Evolutionary conservation across 2,329 filamentous ascomycete genomes (phyloP).

Genomic region (Aureobasidium sp.): DNA sequence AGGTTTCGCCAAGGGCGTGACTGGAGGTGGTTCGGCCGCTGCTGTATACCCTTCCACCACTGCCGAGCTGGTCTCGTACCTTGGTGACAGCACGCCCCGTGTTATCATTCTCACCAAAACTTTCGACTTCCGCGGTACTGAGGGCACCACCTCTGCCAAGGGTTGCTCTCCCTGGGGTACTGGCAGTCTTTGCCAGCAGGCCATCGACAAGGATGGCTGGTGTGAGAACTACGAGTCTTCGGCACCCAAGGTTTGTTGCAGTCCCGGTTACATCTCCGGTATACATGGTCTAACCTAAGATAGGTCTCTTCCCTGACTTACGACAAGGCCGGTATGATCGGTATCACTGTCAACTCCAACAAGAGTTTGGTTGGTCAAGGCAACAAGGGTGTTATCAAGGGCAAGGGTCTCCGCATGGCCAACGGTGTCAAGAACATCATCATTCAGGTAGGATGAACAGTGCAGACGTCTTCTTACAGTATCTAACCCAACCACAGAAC

Average conservation of each 20-base stretch:
- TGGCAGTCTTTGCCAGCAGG: constrained; percentile 45
- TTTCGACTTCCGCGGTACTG: constrained; percentile 48
- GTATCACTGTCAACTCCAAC: constrained; percentile 31
- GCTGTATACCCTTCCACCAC: constrained; percentile 49
- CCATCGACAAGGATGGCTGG: constrained; percentile 53
- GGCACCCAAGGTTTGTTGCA: constrained; percentile 17
- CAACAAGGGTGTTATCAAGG: constrained; percentile 31
- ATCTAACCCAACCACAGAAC: constrained; percentile 22
- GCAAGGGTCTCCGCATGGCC: constrained; percentile 33
- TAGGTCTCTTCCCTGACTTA: constrained; percentile 22
- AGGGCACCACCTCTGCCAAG: constrained; percentile 44
- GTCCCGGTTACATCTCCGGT: too few relatives aligned
- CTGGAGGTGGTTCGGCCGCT: constrained; percentile 50
- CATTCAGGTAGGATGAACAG: constrained; percentile 18
- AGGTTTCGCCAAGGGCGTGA: constrained; percentile 49
- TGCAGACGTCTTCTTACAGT: neutral
- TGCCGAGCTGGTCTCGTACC: constrained; percentile 53
- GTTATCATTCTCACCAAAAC: constrained; percentile 52
- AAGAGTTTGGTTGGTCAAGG: constrained; percentile 35
- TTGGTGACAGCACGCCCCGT: constrained; percentile 47
- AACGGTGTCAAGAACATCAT: constrained; percentile 30
- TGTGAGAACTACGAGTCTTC: constrained; percentile 33
- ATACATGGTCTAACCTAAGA: neutral
- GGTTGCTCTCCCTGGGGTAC: constrained; percentile 55
- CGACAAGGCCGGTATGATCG: constrained; percentile 49